These are phyloP conservation scores for Colletotrichum sp. DNA, from an alignment of 2,329 filamentous ascomycete species.

Conservation along the genomic window DNA sequence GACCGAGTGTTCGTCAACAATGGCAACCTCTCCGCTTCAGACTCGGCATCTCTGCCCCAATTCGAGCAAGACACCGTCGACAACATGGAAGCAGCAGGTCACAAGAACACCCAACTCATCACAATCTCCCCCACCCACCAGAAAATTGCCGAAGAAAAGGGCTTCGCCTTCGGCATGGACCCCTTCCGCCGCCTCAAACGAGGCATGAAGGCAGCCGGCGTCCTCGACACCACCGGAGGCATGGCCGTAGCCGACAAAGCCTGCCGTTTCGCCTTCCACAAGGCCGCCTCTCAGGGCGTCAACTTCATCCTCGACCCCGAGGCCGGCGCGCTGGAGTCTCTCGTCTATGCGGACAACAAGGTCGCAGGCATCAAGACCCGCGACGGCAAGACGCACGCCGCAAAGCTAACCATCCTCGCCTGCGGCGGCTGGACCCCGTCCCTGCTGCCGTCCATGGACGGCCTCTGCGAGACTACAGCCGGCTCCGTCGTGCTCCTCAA, in stretches of 20 bases:
- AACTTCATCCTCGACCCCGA: conserved; percentile 41
- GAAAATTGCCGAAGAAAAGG: conserved; percentile 29
- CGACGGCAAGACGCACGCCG: conserved; percentile 37
- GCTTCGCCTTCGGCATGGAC: conserved; percentile 36
- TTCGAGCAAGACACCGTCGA: conserved; percentile 42
- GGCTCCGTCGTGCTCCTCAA: conserved; percentile 22
- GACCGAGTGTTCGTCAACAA: conserved; percentile 45
- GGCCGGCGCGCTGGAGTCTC: conserved; percentile 33
- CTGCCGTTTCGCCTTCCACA: conserved; percentile 48
- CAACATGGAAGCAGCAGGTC: conserved; percentile 39
- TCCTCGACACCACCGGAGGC: conserved; percentile 52
- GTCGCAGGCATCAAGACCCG: conserved; percentile 43
- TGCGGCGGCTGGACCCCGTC: conserved; percentile 36
- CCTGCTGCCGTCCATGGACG: conserved; percentile 21
- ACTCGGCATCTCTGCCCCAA: conserved; percentile 24
- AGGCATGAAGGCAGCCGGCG: conserved; percentile 35
- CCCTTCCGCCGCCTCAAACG: conserved; percentile 37
- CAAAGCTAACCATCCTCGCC: conserved; percentile 41
- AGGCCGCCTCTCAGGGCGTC: conserved; percentile 44
- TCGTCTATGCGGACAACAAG: conserved; percentile 25
- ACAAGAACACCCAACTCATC: conserved; percentile 37
- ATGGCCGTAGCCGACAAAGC: conserved; percentile 50
- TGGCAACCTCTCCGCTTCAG: conserved; percentile 35
- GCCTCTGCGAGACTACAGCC: conserved; percentile 24
- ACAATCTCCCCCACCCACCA: conserved; percentile 32